Conservation (phyloP, 2,329 filamentous ascomycete species). For the Blastomyces percursus region DNA sequence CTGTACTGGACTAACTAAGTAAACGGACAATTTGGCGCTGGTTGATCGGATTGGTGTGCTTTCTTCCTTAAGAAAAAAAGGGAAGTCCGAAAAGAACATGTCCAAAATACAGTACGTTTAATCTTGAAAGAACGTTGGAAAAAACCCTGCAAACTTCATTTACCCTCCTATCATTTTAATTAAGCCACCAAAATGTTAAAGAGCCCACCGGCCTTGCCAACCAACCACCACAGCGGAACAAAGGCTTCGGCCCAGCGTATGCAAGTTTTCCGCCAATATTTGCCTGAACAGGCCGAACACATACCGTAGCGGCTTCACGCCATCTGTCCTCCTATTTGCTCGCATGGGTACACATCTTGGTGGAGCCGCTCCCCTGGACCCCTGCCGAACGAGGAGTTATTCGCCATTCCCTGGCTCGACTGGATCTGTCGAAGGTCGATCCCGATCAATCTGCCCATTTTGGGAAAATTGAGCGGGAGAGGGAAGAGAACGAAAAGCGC, state of each 20-base stretch:
- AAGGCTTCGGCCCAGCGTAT: not conserved
- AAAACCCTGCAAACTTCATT: not conserved
- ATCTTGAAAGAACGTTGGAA: not conserved
- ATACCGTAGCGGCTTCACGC: not conserved
- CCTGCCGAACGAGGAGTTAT: not conserved
- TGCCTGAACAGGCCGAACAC: not conserved
- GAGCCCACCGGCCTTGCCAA: not conserved
- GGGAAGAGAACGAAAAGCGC: not conserved
- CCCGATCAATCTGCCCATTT: not conserved
- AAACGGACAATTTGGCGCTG: not conserved
- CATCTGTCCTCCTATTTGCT: slow-evolving; percentile 1
- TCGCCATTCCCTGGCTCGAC: not conserved
- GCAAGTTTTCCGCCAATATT: not conserved
- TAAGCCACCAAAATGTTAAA: not conserved
- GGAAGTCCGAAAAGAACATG: not conserved
- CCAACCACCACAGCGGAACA: not conserved
- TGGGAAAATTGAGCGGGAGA: not conserved
- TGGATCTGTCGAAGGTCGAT: not conserved
- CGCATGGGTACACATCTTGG: not conserved
- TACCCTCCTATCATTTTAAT: not conserved
- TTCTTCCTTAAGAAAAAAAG: not conserved
- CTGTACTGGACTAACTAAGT: not conserved
- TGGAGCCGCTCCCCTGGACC: not conserved
- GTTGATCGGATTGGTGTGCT: not conserved
- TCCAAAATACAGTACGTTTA: not conserved